phyloP scores from a whole-genome alignment of 2,329 filamentous ascomycete species.

The Ploettnerulaceae sp. region DNA sequence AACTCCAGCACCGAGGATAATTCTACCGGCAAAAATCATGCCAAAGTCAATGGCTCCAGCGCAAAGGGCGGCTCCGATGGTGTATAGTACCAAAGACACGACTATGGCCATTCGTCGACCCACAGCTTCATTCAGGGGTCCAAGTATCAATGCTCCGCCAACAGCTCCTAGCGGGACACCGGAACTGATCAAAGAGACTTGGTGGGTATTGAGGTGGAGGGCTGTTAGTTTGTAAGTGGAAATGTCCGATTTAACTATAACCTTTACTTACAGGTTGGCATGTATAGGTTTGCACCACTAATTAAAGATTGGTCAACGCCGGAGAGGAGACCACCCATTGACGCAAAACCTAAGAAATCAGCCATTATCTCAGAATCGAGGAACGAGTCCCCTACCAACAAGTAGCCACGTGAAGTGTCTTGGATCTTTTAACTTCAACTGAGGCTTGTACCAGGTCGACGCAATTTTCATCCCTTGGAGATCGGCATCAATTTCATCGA shows the following conservation, averaged over 20 bases:
- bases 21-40: conserved; percentile 65
- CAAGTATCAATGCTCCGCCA: conserved; percentile 62
- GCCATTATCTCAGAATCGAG: background rate
- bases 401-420: conserved; percentile 52
- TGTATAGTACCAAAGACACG: conserved; percentile 64
- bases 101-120: conserved; percentile 66
- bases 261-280: conserved; percentile 42
- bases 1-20: conserved; percentile 66
- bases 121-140: conserved; percentile 61
- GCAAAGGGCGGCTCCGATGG: conserved; percentile 62
- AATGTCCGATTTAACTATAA: background rate
- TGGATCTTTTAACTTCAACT: conserved; percentile 56
- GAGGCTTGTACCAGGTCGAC: conserved; percentile 37
- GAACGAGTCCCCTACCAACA: conserved; percentile 18
- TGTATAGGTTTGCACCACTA: conserved; percentile 62
- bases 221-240: conserved; percentile 34
- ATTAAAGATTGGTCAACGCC: conserved; percentile 71
- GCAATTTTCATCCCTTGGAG: conserved; percentile 25
- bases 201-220: conserved; percentile 47
- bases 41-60: conserved; percentile 63
- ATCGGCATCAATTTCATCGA: conserved; percentile 33
- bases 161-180: conserved; percentile 70
- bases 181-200: conserved; percentile 63
- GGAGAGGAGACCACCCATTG: conserved; percentile 67
- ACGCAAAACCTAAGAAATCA: conserved; percentile 52